These are phyloP conservation scores for Chiua sp. DNA, from an alignment of 1,284 basidiomycete genomes.

Conservation along the genomic window DNA sequence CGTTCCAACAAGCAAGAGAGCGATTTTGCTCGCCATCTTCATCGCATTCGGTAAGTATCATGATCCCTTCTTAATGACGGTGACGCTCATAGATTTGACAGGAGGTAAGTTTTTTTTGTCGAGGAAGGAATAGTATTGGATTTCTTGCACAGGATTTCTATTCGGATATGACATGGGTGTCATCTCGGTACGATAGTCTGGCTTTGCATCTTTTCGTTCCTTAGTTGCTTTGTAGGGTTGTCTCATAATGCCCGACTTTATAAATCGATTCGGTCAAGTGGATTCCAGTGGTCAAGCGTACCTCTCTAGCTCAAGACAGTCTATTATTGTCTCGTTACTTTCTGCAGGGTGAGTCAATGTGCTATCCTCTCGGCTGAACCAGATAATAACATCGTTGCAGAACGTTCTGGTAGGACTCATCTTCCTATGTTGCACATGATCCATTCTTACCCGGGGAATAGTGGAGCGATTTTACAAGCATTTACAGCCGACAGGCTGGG, in stretches of 20 bases:
- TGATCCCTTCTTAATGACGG: conserved; percentile 2
- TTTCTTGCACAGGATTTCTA: conserved; percentile 50
- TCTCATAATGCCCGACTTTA: conserved; percentile 81
- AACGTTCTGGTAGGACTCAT: conserved; percentile 59
- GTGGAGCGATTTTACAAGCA: conserved; percentile 74
- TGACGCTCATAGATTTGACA: conserved; percentile 19
- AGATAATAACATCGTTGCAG: conserved; percentile 28
- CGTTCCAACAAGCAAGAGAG: conserved; percentile 61
- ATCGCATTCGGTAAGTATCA: conserved; percentile 50
- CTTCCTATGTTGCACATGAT: neutral
- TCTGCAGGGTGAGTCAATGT: conserved; percentile 65
- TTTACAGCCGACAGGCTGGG: conserved; percentile 80
- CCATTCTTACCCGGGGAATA: conserved; percentile 29
- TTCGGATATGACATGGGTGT: conserved; percentile 79
- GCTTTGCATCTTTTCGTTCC: neutral
- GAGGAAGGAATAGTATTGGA: neutral
- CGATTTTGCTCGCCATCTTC: conserved; percentile 62
- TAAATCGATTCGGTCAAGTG: conserved; percentile 66
- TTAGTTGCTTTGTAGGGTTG: conserved; percentile 59
- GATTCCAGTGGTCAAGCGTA: conserved; percentile 54
- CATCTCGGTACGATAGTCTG: conserved; percentile 50
- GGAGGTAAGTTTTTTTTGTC: conserved; percentile 16
- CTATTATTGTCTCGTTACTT: conserved; percentile 79
- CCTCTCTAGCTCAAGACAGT: conserved; percentile 67
- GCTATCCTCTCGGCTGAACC: neutral